Evolutionary conservation across 345 rosid genomes (phyloP).

Genomic region (Citrus reticulata): DNA sequence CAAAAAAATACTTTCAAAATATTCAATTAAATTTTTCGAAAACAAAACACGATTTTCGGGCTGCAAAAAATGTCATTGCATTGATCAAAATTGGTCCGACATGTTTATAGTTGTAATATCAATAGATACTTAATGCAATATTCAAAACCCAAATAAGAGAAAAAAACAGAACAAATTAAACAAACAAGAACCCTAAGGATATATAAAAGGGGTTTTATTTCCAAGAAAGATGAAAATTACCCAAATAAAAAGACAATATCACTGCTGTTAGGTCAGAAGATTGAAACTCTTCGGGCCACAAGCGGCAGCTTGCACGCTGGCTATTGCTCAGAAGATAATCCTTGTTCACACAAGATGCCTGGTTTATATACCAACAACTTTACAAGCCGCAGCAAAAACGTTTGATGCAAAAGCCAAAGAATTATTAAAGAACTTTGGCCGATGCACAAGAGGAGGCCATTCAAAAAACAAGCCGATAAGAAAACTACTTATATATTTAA

Average conservation of each 20-base stretch:
- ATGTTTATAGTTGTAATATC: too few species aligned
- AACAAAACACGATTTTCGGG: too few species aligned
- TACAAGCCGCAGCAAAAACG: not conserved
- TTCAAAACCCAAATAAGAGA: not conserved
- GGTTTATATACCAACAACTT: too few species aligned
- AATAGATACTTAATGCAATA: too few species aligned
- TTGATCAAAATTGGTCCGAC: too few species aligned
- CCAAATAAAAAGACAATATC: not conserved
- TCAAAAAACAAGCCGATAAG: too few species aligned
- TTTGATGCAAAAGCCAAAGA: constrained; percentile 14
- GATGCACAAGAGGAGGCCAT: not conserved
- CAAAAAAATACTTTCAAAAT: too few species aligned
- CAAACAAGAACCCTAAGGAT: not conserved
- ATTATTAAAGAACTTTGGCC: not conserved
- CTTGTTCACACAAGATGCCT: not conserved
- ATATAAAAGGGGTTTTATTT: not conserved
- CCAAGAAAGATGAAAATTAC: not conserved
- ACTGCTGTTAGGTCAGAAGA: not conserved
- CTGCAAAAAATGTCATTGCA: too few species aligned
- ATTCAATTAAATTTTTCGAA: too few species aligned
- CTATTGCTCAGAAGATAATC: not conserved
- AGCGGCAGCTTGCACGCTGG: not conserved
- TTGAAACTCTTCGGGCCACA: not conserved
- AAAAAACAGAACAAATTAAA: not conserved
- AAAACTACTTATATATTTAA: too few species aligned